Conservation (phyloP, 306 rosid species). For the Cyclanthera cordifolia region DNA sequence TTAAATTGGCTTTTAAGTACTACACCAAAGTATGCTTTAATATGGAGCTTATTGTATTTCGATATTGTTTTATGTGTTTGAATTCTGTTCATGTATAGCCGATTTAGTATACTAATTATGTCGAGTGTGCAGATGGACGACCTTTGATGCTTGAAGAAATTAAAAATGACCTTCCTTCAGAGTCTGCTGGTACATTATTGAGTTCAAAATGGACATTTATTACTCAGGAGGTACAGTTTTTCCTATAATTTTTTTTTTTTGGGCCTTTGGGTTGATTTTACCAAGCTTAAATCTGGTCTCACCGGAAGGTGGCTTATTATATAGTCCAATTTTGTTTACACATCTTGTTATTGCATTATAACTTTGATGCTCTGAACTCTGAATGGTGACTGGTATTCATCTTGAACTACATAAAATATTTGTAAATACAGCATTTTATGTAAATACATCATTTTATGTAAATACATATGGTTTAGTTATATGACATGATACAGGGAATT, state of each 20-base stretch:
- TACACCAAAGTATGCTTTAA: too few relatives aligned
- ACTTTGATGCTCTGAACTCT: neutral
- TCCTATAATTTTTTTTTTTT: neutral
- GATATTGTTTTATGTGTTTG: too few relatives aligned
- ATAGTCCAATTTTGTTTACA: neutral
- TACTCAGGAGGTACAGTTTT: slow-evolving; percentile 48
- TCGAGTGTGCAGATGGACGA: slow-evolving; percentile 48
- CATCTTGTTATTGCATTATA: neutral
- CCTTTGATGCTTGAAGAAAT: slow-evolving; percentile 43
- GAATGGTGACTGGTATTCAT: neutral
- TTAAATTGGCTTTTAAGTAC: too few relatives aligned
- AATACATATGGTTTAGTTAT: neutral
- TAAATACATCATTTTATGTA: neutral
- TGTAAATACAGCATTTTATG: neutral
- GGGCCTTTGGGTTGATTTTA: neutral
- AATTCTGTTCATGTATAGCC: too few relatives aligned
- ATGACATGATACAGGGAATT: neutral
- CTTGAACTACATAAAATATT: neutral
- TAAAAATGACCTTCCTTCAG: slow-evolving; percentile 48
- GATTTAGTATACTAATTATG: too few relatives aligned
- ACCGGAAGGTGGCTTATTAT: neutral
- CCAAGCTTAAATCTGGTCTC: neutral
- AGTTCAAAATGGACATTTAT: slow-evolving; percentile 86
- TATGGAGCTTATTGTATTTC: too few relatives aligned
- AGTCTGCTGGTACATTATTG: slow-evolving; percentile 36